A percentile compares a stretch with the other conserved stretches of the same genome.
Conservation (phyloP, 495 filamentous ascomycete genomes). For the Darksidea phi region DNA sequence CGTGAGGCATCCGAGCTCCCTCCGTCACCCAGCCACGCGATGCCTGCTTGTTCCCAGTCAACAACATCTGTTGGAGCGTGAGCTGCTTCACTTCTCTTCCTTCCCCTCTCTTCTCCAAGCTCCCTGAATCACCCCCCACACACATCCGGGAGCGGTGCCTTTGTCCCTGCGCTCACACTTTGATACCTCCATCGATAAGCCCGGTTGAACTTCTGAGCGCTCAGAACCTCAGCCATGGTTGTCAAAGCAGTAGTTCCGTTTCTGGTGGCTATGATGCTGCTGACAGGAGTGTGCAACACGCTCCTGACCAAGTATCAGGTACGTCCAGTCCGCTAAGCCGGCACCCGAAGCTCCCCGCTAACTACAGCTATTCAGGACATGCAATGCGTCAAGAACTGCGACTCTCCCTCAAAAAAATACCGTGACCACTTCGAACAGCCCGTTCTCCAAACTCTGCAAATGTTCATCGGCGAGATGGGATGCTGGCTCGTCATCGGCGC, state of each 20-base stretch:
- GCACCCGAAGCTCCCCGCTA: background rate
- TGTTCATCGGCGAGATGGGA: constrained; percentile 92
- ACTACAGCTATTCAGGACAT: constrained; percentile 63
- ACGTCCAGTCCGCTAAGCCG: constrained; percentile 8
- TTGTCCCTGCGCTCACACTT: constrained; percentile 5
- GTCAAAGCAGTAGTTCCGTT: constrained; percentile 69
- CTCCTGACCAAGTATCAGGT: constrained; percentile 96
- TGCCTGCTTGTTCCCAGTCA: constrained; percentile 12
- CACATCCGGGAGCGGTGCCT: background rate
- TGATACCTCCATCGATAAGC: background rate
- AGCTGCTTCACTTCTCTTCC: constrained; percentile 9
- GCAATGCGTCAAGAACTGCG: constrained; percentile 91
- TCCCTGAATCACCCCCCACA: background rate
- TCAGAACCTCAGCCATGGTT: constrained; percentile 48
- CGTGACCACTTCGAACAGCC: constrained; percentile 82
- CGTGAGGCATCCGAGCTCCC: constrained; percentile 18
- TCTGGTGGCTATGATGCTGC: constrained; percentile 88
- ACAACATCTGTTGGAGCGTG: constrained; percentile 12
- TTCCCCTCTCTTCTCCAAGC: background rate
- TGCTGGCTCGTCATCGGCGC: constrained; percentile 81
- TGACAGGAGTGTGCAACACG: constrained; percentile 92
- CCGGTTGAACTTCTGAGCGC: background rate
- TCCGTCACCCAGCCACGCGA: constrained; percentile 22
- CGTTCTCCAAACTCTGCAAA: constrained; percentile 90
- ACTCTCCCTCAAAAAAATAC: constrained; percentile 66